A percentile compares a stretch with the other conserved stretches of the same genome.
Evolutionary conservation across 805 yeast genomes (phyloP).

Genomic region (Priceomyces haplophilus): DNA sequence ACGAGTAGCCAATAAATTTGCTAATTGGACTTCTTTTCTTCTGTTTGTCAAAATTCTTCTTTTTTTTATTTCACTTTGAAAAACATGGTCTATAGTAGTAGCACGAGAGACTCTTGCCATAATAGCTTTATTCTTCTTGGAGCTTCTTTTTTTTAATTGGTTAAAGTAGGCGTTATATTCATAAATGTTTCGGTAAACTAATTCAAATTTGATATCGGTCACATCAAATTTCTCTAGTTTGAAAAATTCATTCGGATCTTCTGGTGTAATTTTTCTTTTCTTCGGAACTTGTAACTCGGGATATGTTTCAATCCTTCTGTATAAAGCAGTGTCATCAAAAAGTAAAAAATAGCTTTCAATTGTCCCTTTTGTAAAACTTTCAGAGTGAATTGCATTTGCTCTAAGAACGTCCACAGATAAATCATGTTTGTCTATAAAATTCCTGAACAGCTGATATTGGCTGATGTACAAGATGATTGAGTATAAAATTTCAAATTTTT

Average conservation of each 20-base stretch:
- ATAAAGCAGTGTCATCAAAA: constrained; percentile 53
- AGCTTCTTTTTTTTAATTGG: constrained; percentile 25
- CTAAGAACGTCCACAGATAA: constrained; percentile 24
- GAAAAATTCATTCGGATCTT: constrained; percentile 27
- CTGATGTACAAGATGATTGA: constrained; percentile 43
- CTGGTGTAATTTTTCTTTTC: constrained; percentile 32
- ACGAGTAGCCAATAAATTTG: constrained; percentile 60
- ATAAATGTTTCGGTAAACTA: constrained; percentile 28
- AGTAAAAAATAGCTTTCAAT: constrained; percentile 36
- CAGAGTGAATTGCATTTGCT: constrained; percentile 13
- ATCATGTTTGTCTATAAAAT: constrained; percentile 41
- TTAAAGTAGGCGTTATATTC: constrained; percentile 24
- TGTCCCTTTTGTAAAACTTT: constrained; percentile 8
- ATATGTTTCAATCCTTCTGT: constrained; percentile 31
- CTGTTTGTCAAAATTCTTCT: constrained; percentile 53
- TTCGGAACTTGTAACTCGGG: constrained; percentile 32
- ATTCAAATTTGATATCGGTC: constrained; percentile 25
- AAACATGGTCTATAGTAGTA: constrained; percentile 19
- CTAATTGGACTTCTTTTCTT: constrained; percentile 62
- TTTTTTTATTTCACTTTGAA: constrained; percentile 47
- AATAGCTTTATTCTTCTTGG: constrained; percentile 23
- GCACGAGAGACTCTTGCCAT: constrained; percentile 14
- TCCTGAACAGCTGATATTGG: constrained; percentile 43
- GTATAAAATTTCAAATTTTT: constrained; percentile 50
- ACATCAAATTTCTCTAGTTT: constrained; percentile 31